A percentile compares a stretch with the other conserved stretches of the same genome.
phyloP scores from a whole-genome alignment of 164 flowering plant genomes.

The Buxus sempervirens region DNA sequence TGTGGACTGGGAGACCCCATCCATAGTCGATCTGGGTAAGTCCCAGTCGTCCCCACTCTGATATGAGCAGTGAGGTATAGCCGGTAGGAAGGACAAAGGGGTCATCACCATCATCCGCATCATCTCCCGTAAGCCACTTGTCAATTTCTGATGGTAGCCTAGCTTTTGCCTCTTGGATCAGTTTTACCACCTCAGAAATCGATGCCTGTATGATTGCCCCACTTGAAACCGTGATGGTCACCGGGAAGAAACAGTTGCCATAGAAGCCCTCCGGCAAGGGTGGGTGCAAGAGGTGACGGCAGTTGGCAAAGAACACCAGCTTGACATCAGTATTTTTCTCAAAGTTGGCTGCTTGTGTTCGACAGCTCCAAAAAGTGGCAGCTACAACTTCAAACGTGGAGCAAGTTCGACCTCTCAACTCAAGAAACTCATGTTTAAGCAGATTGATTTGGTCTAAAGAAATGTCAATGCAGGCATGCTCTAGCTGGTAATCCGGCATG shows the following conservation, averaged over 20 bases:
- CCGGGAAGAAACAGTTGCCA: conserved; percentile 73
- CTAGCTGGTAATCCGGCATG: conserved; percentile 36
- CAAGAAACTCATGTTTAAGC: conserved; percentile 38
- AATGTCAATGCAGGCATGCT: conserved; percentile 49
- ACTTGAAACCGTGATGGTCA: conserved; percentile 28
- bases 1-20: conserved; percentile 55
- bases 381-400: conserved; percentile 58
- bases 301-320: conserved; percentile 63
- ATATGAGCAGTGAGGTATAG: conserved; percentile 49
- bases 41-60: conserved; percentile 67
- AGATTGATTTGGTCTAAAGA: conserved; percentile 27
- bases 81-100: conserved; percentile 46
- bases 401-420: conserved; percentile 37
- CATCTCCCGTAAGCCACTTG: conserved; percentile 35
- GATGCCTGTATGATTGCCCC: conserved; percentile 26
- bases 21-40: conserved; percentile 64
- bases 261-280: conserved; percentile 60
- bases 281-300: conserved; percentile 42
- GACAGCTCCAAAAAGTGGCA: conserved; percentile 44
- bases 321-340: conserved; percentile 20
- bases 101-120: conserved; percentile 21
- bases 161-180: conserved; percentile 49
- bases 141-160: conserved; percentile 33
- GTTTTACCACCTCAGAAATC: conserved; percentile 34
- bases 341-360: conserved; percentile 37